Conservation (phyloP, 441 rosid genomes). For the Croton laevigatus region DNA sequence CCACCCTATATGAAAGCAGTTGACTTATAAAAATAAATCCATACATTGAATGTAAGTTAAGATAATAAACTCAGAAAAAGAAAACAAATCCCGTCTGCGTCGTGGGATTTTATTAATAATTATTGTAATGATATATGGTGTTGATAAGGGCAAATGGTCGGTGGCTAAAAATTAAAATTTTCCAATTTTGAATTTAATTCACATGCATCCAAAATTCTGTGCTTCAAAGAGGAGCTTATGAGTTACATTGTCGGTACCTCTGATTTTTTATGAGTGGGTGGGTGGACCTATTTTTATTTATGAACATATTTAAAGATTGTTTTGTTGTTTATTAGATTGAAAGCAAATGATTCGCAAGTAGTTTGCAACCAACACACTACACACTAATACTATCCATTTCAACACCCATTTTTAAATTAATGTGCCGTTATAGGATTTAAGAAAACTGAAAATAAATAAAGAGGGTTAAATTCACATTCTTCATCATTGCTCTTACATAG, state of each 20-base stretch:
- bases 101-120: slow-evolving; percentile 22
- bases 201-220: background rate
- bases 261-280: background rate
- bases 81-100: slow-evolving; percentile 11
- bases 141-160: slow-evolving; percentile 25
- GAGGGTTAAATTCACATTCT: slow-evolving; percentile 31
- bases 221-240: background rate
- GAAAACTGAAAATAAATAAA: background rate
- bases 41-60: slow-evolving; percentile 33
- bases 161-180: slow-evolving; percentile 20
- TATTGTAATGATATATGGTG: slow-evolving; percentile 9
- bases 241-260: background rate
- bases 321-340: background rate
- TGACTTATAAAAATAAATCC: slow-evolving; percentile 21
- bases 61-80: slow-evolving; percentile 1
- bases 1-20: slow-evolving; percentile 27
- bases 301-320: background rate
- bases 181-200: slow-evolving; percentile 4
- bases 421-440: background rate
- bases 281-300: background rate
- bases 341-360: no score
- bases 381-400: no score
- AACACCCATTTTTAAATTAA: no score
- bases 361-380: no score
- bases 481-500: slow-evolving; percentile 31